A percentile compares a stretch with the other conserved stretches of the same genome.
Evolutionary conservation across 2,329 filamentous ascomycete species (phyloP).

Genomic region (Hypomyces rosellus): DNA sequence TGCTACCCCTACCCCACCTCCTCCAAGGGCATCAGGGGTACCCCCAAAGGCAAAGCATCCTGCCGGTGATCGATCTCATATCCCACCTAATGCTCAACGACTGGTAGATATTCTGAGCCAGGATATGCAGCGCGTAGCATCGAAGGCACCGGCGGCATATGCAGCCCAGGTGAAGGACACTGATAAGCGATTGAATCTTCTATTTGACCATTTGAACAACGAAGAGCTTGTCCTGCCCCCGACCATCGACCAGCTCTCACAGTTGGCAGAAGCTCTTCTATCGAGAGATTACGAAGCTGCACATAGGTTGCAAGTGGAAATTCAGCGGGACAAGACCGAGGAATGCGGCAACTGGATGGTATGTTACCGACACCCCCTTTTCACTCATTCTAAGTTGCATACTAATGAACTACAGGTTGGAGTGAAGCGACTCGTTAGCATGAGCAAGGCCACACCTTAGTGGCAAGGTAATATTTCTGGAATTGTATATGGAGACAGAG

Average conservation of each 20-base stretch:
- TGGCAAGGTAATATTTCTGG: neutral
- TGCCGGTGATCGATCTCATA: constrained; percentile 83
- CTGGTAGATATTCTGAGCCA: constrained; percentile 74
- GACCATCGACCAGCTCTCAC: constrained; percentile 61
- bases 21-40: constrained; percentile 43
- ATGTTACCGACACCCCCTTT: constrained; percentile 30
- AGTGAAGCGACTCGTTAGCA: constrained; percentile 69
- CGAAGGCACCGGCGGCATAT: constrained; percentile 79
- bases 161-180: constrained; percentile 87
- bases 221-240: constrained; percentile 79
- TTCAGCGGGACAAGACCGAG: constrained; percentile 69
- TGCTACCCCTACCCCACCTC: constrained; percentile 36
- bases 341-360: constrained; percentile 88
- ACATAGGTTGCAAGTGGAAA: constrained; percentile 63
- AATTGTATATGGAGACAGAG: constrained; percentile 5
- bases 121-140: constrained; percentile 84
- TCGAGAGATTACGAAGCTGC: constrained; percentile 63
- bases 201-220: constrained; percentile 98
- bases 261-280: constrained; percentile 61
- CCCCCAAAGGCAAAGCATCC: constrained; percentile 61
- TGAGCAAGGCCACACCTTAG: constrained; percentile 69
- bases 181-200: constrained; percentile 81
- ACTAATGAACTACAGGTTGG: constrained; percentile 56
- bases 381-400: neutral
- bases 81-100: constrained; percentile 67